Conservation (phyloP, 208 protist genomes). For the Wallacemonas sp. region DNA sequence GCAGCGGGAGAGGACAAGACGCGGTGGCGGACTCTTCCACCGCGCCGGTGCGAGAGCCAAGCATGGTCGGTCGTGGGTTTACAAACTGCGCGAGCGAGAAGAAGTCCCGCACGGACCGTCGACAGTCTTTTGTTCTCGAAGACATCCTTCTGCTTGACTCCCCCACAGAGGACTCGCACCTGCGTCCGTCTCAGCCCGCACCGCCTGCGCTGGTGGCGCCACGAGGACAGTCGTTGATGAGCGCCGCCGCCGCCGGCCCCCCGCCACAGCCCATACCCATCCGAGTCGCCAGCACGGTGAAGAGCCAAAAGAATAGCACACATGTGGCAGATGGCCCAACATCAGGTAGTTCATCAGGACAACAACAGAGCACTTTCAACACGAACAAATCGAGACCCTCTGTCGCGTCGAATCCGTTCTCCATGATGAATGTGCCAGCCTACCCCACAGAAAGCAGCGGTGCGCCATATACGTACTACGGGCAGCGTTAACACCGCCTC, state of each 20-base stretch:
- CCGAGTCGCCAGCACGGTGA: background rate
- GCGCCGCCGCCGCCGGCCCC: too few species aligned
- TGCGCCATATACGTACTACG: constrained; percentile 3
- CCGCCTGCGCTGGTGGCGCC: background rate
- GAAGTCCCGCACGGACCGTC: background rate
- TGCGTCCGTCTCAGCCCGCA: background rate
- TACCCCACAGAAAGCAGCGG: background rate
- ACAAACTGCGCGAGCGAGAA: background rate
- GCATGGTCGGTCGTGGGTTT: constrained; percentile 2
- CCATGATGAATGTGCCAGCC: background rate
- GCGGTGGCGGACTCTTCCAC: too few species aligned
- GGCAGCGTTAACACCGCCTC: background rate
- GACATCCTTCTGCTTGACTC: constrained; percentile 7
- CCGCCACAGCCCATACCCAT: too few species aligned
- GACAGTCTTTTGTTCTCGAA: constrained; percentile 1
- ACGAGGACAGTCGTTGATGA: too few species aligned
- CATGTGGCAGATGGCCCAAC: too few species aligned
- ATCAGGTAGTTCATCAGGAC: too few species aligned
- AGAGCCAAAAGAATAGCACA: too few species aligned
- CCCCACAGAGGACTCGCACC: background rate
- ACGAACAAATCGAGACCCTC: background rate
- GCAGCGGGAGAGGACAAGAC: background rate
- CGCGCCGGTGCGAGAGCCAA: background rate
- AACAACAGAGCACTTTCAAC: background rate
- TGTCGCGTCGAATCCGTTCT: background rate